phyloP scores from a whole-genome alignment of 805 yeast species.

The Nakazawaea anatomiae region DNA sequence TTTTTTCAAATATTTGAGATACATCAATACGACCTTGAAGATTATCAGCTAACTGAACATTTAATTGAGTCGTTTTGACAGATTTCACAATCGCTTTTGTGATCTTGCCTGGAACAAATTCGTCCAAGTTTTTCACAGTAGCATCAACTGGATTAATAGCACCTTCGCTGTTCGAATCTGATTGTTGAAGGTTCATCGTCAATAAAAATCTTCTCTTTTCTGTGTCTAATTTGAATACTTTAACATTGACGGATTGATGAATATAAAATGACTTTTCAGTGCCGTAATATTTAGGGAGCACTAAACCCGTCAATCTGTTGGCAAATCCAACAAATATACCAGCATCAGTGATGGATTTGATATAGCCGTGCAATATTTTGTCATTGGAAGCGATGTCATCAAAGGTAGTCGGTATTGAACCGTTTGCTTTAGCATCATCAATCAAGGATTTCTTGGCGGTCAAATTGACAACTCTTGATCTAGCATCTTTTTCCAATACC shows the following conservation, averaged over 20 bases:
- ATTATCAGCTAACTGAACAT: conserved; percentile 71
- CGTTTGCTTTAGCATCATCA: conserved; percentile 47
- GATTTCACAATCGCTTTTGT: conserved; percentile 57
- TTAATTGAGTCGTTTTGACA: conserved; percentile 67
- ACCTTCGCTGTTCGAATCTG: conserved; percentile 18
- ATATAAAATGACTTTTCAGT: conserved; percentile 44
- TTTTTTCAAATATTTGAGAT: conserved; percentile 55
- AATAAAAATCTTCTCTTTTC: conserved; percentile 67
- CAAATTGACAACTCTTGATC: conserved; percentile 54
- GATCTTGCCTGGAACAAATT: conserved; percentile 52
- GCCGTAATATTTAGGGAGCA: conserved; percentile 63
- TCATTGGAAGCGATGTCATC: conserved; percentile 49
- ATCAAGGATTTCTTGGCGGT: conserved; percentile 64
- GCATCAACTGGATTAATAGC: conserved; percentile 58
- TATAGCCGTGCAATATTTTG: conserved; percentile 59
- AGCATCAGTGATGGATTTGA: conserved; percentile 67
- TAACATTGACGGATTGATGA: conserved; percentile 68
- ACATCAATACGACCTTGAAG: conserved; percentile 76
- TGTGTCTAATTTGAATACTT: conserved; percentile 62
- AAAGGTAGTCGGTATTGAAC: conserved; percentile 50
- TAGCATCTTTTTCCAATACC: conserved; percentile 60
- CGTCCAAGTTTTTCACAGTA: conserved; percentile 39
- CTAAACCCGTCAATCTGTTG: conserved; percentile 75
- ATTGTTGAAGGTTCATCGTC: conserved; percentile 40
- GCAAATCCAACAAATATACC: conserved; percentile 86